phyloP scores from a whole-genome alignment of 2,329 filamentous ascomycete genomes.

The Trichoderma afroharzianum region DNA sequence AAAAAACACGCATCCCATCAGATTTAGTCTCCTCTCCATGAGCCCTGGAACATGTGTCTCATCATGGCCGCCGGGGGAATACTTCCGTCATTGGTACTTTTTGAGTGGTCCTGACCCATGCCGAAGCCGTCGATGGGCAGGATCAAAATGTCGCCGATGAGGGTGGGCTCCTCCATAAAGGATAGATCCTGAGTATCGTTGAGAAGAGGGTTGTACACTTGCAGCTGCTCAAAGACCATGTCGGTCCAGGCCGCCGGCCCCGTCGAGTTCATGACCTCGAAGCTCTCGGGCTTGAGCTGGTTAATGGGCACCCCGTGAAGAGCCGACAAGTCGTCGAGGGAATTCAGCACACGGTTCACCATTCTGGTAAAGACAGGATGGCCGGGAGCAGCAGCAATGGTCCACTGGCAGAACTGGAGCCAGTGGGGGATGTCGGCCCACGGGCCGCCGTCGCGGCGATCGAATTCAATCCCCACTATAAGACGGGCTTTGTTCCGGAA shows the following conservation, averaged over 20 bases:
- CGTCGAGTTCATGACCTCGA: conserved; percentile 20
- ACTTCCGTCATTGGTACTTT: conserved; percentile 27
- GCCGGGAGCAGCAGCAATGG: conserved; percentile 31
- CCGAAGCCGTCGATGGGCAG: conserved; percentile 29
- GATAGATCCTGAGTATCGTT: conserved; percentile 15
- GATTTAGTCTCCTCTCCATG: conserved; percentile 17
- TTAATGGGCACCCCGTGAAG: background rate
- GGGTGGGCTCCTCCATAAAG: conserved; percentile 18
- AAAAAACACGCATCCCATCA: background rate
- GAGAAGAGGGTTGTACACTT: conserved; percentile 15
- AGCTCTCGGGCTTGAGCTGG: background rate
- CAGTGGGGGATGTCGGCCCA: conserved; percentile 30
- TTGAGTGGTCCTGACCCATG: conserved; percentile 28
- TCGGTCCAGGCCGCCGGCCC: conserved; percentile 21
- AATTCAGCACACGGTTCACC: conserved; percentile 20
- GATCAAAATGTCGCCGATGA: conserved; percentile 24
- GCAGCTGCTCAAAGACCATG: conserved; percentile 18
- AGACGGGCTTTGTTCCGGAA: background rate
- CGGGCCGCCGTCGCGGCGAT: conserved; percentile 25
- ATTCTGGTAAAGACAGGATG: conserved; percentile 29
- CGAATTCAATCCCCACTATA: conserved; percentile 33
- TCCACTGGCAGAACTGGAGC: conserved; percentile 36
- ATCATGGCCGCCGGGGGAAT: conserved; percentile 26
- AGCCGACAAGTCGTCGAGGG: conserved; percentile 21
- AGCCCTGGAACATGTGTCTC: conserved; percentile 25